These are phyloP conservation scores for Trypethelium eluteriae DNA, from an alignment of 495 filamentous ascomycete genomes.

Conservation along the genomic window DNA sequence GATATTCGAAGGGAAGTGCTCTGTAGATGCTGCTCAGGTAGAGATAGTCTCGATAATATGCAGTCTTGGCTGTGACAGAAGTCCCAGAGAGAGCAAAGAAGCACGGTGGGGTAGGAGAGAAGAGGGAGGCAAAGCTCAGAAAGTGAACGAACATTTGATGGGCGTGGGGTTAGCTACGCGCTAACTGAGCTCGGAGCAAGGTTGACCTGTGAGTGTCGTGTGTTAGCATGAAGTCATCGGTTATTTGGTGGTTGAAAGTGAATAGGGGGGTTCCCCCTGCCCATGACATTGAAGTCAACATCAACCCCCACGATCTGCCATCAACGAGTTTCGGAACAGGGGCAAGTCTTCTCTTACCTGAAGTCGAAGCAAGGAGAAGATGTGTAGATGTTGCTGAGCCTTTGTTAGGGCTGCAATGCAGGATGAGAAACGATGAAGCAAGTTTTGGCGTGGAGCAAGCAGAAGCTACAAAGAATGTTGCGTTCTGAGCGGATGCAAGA, in stretches of 20 bases:
- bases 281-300: neutral
- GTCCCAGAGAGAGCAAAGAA: neutral
- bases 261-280: neutral
- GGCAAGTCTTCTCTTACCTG: neutral
- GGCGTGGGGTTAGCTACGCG: neutral
- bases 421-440: conserved; percentile 1
- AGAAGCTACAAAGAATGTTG: conserved; percentile 21
- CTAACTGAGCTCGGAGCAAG: neutral
- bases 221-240: neutral
- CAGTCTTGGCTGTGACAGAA: neutral
- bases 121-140: neutral
- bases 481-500: conserved; percentile 17
- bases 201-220: neutral
- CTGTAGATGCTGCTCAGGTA: too few species aligned
- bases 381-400: conserved; percentile 3
- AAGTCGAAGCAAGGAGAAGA: conserved; percentile 9
- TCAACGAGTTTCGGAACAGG: neutral
- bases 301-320: too few species aligned
- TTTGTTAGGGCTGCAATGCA: conserved; percentile 8
- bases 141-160: conserved; percentile 6
- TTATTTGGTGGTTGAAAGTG: neutral
- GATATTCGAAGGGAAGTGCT: too few species aligned
- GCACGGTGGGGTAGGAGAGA: neutral
- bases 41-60: neutral
- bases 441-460: conserved; percentile 13